Conservation (phyloP, 345 rosid genomes). For the Gossypium turneri region DNA sequence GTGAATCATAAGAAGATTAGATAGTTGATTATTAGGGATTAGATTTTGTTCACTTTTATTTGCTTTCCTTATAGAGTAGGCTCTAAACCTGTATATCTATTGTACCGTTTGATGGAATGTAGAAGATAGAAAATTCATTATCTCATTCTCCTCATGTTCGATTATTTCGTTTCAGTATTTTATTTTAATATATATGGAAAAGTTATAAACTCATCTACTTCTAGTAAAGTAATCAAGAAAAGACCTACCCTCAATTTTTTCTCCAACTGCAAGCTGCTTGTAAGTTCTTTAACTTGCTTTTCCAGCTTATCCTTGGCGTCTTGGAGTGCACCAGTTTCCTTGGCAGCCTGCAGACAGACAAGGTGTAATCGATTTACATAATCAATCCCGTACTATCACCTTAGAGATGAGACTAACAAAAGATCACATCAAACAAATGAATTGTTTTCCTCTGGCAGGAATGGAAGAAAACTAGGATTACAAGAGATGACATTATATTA, state of each 20-base stretch:
- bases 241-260: constrained; percentile 66
- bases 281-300: constrained; percentile 88
- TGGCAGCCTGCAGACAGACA: constrained; percentile 68
- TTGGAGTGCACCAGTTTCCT: constrained; percentile 94
- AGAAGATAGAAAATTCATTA: no score
- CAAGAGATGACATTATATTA: neutral
- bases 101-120: no score
- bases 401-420: constrained; percentile 1
- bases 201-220: neutral
- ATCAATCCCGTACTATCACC: neutral
- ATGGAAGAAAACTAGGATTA: neutral
- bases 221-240: neutral
- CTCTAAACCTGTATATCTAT: no score
- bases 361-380: constrained; percentile 8
- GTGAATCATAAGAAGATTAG: no score
- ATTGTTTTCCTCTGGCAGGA: neutral
- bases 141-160: no score
- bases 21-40: no score
- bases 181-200: neutral
- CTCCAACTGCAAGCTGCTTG: constrained; percentile 74
- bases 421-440: neutral
- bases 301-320: constrained; percentile 87
- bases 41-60: no score
- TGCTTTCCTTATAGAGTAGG: no score
- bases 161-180: no score